Conservation (phyloP, 176 grass and related monocot genomes). For the Canna indica region DNA sequence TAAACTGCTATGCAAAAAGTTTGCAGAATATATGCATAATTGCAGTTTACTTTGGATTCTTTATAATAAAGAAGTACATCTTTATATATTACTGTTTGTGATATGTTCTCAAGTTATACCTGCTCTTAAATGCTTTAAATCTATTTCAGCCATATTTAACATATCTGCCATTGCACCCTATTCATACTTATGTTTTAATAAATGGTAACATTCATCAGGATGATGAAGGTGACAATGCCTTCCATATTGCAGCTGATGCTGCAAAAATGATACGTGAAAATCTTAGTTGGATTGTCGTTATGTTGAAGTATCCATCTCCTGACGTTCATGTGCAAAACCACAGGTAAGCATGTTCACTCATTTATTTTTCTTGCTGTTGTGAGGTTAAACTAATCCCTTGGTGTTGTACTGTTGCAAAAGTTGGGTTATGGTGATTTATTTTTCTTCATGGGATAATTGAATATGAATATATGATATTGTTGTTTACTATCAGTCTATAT, state of each 20-base stretch:
- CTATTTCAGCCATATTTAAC: neutral
- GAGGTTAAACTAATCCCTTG: neutral
- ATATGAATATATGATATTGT: no score
- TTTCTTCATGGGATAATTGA: neutral
- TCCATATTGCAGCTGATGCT: conserved; percentile 97
- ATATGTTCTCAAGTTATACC: neutral
- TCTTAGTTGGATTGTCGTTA: conserved; percentile 80
- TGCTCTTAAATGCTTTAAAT: neutral
- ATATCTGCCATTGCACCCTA: neutral
- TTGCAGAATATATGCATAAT: neutral
- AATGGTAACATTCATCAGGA: conserved; percentile 57
- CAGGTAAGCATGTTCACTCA: conserved; percentile 41
- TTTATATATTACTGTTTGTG: neutral
- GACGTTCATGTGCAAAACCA: conserved; percentile 96
- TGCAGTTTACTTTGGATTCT: neutral
- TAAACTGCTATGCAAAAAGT: neutral
- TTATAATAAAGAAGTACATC: neutral
- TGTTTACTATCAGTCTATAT: no score
- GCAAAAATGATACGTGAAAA: conserved; percentile 99
- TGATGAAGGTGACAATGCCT: conserved; percentile 95
- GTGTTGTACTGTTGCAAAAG: neutral
- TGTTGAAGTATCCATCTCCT: conserved; percentile 67
- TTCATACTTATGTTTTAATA: conserved; percentile 7
- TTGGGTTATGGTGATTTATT: neutral
- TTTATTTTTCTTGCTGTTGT: conserved; percentile 8